phyloP scores from a whole-genome alignment of 73 alveolate genomes.

The Symbiodinium pilosum region DNA sequence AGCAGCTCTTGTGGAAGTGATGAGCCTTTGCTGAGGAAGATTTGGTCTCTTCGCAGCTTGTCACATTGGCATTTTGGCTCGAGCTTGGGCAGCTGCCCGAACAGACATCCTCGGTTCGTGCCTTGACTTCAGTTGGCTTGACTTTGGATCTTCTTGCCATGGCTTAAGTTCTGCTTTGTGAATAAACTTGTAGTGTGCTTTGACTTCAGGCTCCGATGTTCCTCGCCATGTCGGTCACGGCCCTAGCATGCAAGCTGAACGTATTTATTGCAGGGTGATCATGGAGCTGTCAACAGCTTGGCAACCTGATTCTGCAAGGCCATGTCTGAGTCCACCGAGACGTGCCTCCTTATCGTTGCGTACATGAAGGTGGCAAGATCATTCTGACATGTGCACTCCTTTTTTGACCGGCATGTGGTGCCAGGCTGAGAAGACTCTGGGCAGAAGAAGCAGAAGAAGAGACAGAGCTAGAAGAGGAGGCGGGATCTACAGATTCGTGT shows the following conservation, averaged over 20 bases:
- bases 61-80: background rate
- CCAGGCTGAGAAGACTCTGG: background rate
- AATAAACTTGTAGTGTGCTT: too few species aligned
- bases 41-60: too few species aligned
- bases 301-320: too few species aligned
- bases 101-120: background rate
- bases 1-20: too few species aligned
- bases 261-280: too few species aligned
- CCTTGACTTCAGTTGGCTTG: background rate
- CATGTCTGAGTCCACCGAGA: background rate
- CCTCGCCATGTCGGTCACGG: background rate
- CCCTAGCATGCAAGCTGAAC: too few species aligned
- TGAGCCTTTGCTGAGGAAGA: too few species aligned
- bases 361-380: background rate
- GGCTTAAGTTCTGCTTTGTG: too few species aligned
- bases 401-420: background rate
- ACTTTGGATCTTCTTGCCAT: too few species aligned
- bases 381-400: background rate
- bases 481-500: background rate
- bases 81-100: background rate
- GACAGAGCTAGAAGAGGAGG: conserved; percentile 80
- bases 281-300: too few species aligned
- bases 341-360: background rate
- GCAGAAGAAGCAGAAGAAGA: conserved; percentile 74
- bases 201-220: background rate